These are phyloP conservation scores for Phytopythium boreale DNA, from an alignment of 352 stramenopile genomes.

Conservation along the genomic window DNA sequence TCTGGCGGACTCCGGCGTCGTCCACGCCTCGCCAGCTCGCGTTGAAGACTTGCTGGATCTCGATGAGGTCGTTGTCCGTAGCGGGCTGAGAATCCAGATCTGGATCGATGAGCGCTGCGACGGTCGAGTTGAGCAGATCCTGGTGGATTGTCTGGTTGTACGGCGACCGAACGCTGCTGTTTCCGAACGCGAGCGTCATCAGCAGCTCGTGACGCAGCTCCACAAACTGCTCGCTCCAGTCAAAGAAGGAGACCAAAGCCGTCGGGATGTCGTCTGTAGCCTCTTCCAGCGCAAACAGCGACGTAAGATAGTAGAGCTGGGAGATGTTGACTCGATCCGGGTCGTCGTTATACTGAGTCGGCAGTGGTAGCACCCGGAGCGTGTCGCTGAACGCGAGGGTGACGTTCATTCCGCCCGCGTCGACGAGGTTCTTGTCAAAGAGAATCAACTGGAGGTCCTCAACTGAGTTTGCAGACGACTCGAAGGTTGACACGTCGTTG, in stretches of 20 bases:
- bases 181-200: constrained; percentile 31
- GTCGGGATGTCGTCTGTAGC: constrained; percentile 12
- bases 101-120: constrained; percentile 37
- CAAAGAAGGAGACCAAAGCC: constrained; percentile 43
- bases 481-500: constrained; percentile 26
- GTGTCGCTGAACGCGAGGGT: constrained; percentile 58
- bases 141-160: constrained; percentile 49
- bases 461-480: constrained; percentile 12
- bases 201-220: constrained; percentile 21
- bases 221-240: constrained; percentile 48
- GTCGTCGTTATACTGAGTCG: constrained; percentile 37
- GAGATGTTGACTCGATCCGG: constrained; percentile 38
- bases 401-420: constrained; percentile 21
- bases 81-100: constrained; percentile 30
- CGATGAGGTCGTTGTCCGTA: constrained; percentile 27
- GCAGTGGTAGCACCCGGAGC: constrained; percentile 55
- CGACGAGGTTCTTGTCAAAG: constrained; percentile 45
- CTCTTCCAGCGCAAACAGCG: constrained; percentile 36
- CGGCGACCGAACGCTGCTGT: constrained; percentile 37
- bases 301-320: constrained; percentile 43
- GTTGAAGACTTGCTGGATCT: constrained; percentile 53
- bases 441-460: constrained; percentile 31
- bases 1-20: constrained; percentile 37
- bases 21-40: constrained; percentile 42
- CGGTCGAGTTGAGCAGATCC: constrained; percentile 44